Percentiles rank a stretch among this genome's conserved stretches.
phyloP scores from a whole-genome alignment of 129 eudicot genomes.

The Ambrosia trifida region DNA sequence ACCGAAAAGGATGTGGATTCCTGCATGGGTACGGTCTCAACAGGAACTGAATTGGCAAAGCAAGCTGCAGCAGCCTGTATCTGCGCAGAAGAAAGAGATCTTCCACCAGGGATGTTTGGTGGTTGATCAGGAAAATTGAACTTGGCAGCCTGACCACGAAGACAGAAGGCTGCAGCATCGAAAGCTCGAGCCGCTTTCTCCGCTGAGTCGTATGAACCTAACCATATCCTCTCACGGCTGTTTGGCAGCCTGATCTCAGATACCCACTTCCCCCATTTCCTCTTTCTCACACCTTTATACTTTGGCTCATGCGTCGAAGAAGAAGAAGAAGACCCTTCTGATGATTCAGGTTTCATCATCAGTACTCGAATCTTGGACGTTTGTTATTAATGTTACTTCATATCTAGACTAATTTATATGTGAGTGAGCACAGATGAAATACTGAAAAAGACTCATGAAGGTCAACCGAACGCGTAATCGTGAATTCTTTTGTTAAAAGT shows the following conservation, averaged over 20 bases:
- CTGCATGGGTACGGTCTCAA: neutral
- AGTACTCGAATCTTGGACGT: neutral
- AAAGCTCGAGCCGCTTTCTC: conserved; percentile 48
- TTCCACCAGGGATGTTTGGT: conserved; percentile 43
- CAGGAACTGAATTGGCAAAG: conserved; percentile 26
- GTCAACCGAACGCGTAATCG: neutral
- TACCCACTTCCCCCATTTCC: conserved; percentile 48
- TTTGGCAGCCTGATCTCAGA: conserved; percentile 44
- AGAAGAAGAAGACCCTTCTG: neutral
- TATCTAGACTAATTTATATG: neutral
- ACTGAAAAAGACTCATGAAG: neutral
- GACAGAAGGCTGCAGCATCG: conserved; percentile 39
- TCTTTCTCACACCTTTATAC: conserved; percentile 41
- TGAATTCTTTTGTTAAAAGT: neutral
- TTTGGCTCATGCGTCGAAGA: conserved; percentile 10
- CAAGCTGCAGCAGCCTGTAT: conserved; percentile 42
- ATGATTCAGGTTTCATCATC: neutral
- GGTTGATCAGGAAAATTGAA: conserved; percentile 43
- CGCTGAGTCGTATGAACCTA: conserved; percentile 44
- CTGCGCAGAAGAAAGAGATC: conserved; percentile 26
- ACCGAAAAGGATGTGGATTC: neutral
- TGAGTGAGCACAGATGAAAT: neutral
- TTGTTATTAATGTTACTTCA: neutral
- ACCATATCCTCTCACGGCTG: conserved; percentile 49
- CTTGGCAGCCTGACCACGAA: conserved; percentile 38